Evolutionary conservation across 164 flowering plant species (phyloP), one percentile per base, ranked within the genome.

Genomic region (Buxus sempervirens): DNA sequence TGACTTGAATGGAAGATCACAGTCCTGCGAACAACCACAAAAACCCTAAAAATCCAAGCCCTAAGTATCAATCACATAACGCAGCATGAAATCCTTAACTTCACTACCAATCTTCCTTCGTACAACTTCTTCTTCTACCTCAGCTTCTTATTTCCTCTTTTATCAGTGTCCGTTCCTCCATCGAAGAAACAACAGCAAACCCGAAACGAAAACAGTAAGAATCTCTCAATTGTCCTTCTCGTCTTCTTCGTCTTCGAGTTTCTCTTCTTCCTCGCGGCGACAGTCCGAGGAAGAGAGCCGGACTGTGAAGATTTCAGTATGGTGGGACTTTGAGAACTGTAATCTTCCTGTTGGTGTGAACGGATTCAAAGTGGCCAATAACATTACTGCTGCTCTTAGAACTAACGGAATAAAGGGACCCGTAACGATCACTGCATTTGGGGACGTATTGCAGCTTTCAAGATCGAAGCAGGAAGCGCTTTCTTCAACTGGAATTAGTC

Each of bases 301-400:
- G 20, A 75, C 66, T 20, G 96, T 95, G 19, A 83, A 78, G 79
- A 93, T 91, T 0, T 86, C 93, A 0, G 98, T 95, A 7, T 95
- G 97, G 98, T 95, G 98, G 98, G 98, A 95, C 73, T 81, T 95
- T 55, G 94, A 95, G 84, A 95, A 88, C 67, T 92, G 97, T 65
- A 0, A 53, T 16, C 10, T 87, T 19, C 94, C 96, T 8, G 18
- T 45, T 7, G 90, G 88, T 9, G 80, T 68, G 4, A 88, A 84
- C 66, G 91, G 78, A 0, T 78, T 67, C 66, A 81, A 56, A 63
- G 82, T 95, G 12, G 71, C 86, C 0, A 83, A 82, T 1, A 27
- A 69, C 14, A 86, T 92, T 19, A 79, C 86, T 0, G 70, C 86
- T 19, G 98, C 97, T 0, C 62, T 89, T 8, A 80, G 98, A 69